phyloP scores from a whole-genome alignment of 192 early-diverging fungal species.

The Gamsiella multidivaricata region DNA sequence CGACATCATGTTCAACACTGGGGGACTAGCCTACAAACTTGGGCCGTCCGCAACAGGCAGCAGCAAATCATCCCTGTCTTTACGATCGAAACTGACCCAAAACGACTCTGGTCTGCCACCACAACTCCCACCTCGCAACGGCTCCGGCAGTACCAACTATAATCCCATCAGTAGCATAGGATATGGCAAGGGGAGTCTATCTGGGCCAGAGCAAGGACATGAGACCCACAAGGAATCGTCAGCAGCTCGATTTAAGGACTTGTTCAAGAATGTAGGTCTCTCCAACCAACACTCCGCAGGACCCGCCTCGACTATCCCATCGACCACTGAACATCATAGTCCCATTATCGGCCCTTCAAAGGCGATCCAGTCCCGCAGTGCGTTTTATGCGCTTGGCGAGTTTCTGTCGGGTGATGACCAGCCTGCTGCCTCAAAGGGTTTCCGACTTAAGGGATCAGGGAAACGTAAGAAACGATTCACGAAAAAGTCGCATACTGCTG shows the following conservation, averaged over 20 bases:
- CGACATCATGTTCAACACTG: slow-evolving; percentile 24
- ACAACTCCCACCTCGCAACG: slow-evolving; percentile 22
- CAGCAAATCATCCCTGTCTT: background rate
- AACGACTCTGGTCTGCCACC: slow-evolving; percentile 22
- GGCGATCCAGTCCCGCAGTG: slow-evolving; percentile 6
- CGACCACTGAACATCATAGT: slow-evolving; percentile 1
- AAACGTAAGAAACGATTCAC: slow-evolving; percentile 21
- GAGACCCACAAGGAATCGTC: slow-evolving; percentile 34
- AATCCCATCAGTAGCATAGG: background rate
- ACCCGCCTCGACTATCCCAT: background rate
- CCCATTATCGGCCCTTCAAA: background rate
- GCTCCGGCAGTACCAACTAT: background rate
- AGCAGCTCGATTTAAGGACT: slow-evolving; percentile 22
- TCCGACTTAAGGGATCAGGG: slow-evolving; percentile 22
- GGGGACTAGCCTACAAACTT: slow-evolving; percentile 23
- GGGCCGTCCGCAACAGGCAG: background rate
- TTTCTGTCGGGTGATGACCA: slow-evolving; percentile 50
- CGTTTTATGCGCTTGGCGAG: slow-evolving; percentile 21
- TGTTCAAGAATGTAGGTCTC: slow-evolving; percentile 42
- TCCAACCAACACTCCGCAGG: slow-evolving; percentile 12
- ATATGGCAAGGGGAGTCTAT: background rate
- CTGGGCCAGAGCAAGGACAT: slow-evolving; percentile 22
- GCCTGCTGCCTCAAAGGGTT: slow-evolving; percentile 6
- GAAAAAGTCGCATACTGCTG: slow-evolving; percentile 21
- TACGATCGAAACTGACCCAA: background rate